Base-by-base conservation (phyloP, 1,139 yeast genomes). In the Kodamaea ohmeri region DNA sequence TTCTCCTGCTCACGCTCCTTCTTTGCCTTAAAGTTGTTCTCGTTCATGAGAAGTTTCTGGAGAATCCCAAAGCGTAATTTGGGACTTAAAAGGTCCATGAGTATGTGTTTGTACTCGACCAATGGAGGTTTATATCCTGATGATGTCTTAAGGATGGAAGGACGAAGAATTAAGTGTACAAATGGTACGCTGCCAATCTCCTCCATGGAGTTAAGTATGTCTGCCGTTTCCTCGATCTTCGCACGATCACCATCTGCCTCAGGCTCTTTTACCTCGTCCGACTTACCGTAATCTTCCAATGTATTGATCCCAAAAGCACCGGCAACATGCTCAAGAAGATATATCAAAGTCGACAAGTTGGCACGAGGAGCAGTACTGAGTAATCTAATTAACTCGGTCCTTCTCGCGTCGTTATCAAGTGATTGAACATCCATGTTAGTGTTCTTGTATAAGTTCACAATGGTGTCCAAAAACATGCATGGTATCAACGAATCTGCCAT, bases 401-500 rank as follows among this genome's bases (percentile, higher is more conserved):
- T 38, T 32, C 49, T 45, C 4, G 33, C 21, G 4, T 34, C 48
- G 8, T 30, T 33, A 3, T 40, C 43, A 13, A 40, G 27, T 12
- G 40, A 36, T 37, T 36, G 36, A 14, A 41, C 36, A 26, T 34
- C 30, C 27, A 34, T 24, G 34, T 22, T 33, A 26, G 6, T 31
- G 39, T 25, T 26, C 24, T 48, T 46, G 42, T 65, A 67, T 26
- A 52, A 44, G 9, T 49, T 53, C 8, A 61, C 37, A 18, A 70
- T 45, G 6, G 69, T 53, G 39, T 70, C 76, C 46, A 58, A 67
- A 2, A 65, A 60, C 47, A 67, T 60, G 43, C 69, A 67, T 0
- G 76, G 76, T n/a, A 71, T 65, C 22, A 69, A 45, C 0, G 74
- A 65, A 43, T 71, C 77, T 28, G 64, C 59, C 11, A 66, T 59